phyloP scores from a whole-genome alignment of 495 filamentous ascomycete species.

The Xylaria intraflava region DNA sequence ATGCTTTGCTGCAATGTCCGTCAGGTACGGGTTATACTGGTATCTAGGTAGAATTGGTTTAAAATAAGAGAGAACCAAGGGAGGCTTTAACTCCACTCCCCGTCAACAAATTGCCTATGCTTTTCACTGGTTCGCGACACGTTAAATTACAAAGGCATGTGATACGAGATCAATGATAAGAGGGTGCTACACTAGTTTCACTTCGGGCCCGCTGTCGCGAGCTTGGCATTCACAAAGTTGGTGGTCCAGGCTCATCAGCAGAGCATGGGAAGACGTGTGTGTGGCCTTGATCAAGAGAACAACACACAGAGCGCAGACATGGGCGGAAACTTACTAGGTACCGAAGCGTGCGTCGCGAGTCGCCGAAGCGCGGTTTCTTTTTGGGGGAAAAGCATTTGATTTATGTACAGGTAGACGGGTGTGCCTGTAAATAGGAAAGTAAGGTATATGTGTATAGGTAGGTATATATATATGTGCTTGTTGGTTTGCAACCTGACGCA shows the following conservation, averaged over 20 bases:
- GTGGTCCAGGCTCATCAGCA: background rate
- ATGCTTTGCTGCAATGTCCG: background rate
- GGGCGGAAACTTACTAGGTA: no score
- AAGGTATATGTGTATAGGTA: no score
- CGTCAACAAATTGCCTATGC: background rate
- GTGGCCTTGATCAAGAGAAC: no score
- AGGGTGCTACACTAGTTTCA: background rate
- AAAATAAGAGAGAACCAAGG: background rate
- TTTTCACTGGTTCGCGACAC: background rate
- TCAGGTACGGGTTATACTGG: background rate
- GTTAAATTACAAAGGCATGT: background rate
- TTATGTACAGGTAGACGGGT: no score
- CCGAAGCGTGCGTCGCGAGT: no score
- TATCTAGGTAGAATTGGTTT: background rate
- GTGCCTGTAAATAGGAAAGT: no score
- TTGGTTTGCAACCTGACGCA: no score
- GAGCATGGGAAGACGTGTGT: no score
- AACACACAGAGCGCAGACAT: no score
- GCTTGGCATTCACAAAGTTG: background rate
- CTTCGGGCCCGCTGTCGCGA: background rate
- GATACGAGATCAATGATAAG: background rate
- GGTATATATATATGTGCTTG: no score
- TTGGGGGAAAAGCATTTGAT: no score
- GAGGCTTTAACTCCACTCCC: conserved; percentile 4
- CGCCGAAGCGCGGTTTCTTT: no score